Conservation (phyloP, 129 eudicot genomes). For the Deinandra increscens region DNA sequence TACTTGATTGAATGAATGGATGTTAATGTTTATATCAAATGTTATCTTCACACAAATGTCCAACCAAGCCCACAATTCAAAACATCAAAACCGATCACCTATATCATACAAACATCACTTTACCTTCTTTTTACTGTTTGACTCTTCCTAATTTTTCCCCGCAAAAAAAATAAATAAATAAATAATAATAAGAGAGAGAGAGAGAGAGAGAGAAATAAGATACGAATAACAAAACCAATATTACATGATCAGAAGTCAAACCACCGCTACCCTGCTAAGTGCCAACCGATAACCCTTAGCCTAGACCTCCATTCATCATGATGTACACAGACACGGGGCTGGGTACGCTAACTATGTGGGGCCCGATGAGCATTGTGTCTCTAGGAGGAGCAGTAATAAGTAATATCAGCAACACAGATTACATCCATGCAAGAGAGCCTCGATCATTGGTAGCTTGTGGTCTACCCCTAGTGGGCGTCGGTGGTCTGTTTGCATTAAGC, state of each 20-base stretch:
- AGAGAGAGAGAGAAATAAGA: too few species aligned
- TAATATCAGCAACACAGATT: slow-evolving; percentile 11
- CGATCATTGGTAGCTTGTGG: slow-evolving; percentile 78
- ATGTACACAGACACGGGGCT: slow-evolving; percentile 48
- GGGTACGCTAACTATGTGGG: slow-evolving; percentile 1
- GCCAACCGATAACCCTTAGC: slow-evolving; percentile 29
- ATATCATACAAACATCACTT: slow-evolving; percentile 51
- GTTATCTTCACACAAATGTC: slow-evolving; percentile 41
- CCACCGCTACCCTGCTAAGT: slow-evolving; percentile 28
- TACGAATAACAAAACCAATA: slow-evolving; percentile 27
- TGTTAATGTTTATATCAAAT: too few species aligned
- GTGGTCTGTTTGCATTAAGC: slow-evolving; percentile 93
- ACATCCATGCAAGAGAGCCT: slow-evolving; percentile 86
- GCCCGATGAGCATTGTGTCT: background rate
- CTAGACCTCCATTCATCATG: slow-evolving; percentile 38
- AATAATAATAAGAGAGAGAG: too few species aligned
- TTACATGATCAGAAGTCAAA: slow-evolving; percentile 39
- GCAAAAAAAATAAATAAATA: too few species aligned
- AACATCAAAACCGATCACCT: slow-evolving; percentile 37
- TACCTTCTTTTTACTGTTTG: background rate
- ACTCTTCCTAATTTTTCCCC: background rate
- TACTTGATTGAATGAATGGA: too few species aligned
- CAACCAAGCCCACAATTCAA: slow-evolving; percentile 15
- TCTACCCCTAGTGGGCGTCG: slow-evolving; percentile 96
- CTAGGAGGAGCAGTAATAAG: background rate